Conservation (phyloP, 768 basidiomycete genomes). For the Tephrocybe sp. region DNA sequence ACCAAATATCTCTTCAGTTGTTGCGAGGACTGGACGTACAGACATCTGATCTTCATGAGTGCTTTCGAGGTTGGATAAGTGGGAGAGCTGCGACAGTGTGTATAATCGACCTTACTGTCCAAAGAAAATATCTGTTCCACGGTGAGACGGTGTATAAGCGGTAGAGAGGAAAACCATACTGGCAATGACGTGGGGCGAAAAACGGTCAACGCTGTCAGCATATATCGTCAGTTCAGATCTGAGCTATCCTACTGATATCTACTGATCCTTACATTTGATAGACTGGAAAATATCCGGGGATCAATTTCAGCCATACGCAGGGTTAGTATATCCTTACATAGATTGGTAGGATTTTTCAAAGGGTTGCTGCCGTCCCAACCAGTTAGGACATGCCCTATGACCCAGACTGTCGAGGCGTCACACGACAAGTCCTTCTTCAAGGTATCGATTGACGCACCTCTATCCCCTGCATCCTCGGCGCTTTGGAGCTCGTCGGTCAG, state of each 20-base stretch:
- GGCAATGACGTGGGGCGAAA: constrained; percentile 74
- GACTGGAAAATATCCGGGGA: constrained; percentile 19
- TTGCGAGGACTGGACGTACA: constrained; percentile 31
- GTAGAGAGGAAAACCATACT: constrained; percentile 40
- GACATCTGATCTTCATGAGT: constrained; percentile 74
- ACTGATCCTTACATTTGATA: constrained; percentile 36
- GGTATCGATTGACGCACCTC: constrained; percentile 40
- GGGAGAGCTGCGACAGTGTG: background rate
- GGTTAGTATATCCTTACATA: constrained; percentile 45
- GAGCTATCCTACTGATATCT: constrained; percentile 8
- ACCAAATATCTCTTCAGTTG: background rate
- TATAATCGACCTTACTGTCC: constrained; percentile 49
- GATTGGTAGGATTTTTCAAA: constrained; percentile 62
- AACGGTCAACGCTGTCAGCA: constrained; percentile 64
- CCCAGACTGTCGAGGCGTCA: constrained; percentile 36
- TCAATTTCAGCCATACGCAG: background rate
- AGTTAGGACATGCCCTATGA: constrained; percentile 54
- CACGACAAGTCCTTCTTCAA: background rate
- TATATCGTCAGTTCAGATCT: background rate
- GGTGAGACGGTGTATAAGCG: background rate
- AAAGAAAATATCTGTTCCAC: constrained; percentile 62
- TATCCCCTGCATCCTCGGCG: constrained; percentile 74
- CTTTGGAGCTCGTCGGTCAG: constrained; percentile 76
- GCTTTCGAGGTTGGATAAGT: constrained; percentile 18
- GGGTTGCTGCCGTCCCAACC: constrained; percentile 77